Evolutionary conservation across 495 filamentous ascomycete genomes (phyloP).

Genomic region (Cryomyces antarcticus): DNA sequence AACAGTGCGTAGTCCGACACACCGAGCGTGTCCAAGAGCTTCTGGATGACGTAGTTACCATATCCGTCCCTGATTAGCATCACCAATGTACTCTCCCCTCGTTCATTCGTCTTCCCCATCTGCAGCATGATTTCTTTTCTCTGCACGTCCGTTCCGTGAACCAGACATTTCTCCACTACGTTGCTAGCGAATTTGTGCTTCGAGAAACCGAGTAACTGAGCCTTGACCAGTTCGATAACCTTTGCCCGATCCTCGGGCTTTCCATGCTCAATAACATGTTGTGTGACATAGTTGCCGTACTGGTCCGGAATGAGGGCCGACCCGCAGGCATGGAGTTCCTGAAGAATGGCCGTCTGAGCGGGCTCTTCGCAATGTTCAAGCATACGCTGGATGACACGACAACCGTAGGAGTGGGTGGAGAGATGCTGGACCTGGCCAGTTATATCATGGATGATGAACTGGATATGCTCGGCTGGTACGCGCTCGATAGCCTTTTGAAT

Average conservation of each 20-base stretch:
- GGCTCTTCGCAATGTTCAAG: slow-evolving; percentile 63
- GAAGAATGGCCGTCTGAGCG: slow-evolving; percentile 49
- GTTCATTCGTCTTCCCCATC: slow-evolving; percentile 36
- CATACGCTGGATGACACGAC: slow-evolving; percentile 84
- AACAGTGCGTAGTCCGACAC: slow-evolving; percentile 44
- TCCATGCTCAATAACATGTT: slow-evolving; percentile 79
- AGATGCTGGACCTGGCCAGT: slow-evolving; percentile 57
- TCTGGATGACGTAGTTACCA: slow-evolving; percentile 95
- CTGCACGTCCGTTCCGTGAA: slow-evolving; percentile 47
- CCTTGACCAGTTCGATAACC: slow-evolving; percentile 54
- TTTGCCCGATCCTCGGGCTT: slow-evolving; percentile 49
- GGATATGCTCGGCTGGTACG: slow-evolving; percentile 60
- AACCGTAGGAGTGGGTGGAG: slow-evolving; percentile 69
- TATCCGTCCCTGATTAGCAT: slow-evolving; percentile 76
- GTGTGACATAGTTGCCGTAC: slow-evolving; percentile 92
- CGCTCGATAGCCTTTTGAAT: slow-evolving; percentile 88
- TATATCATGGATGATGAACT: slow-evolving; percentile 78
- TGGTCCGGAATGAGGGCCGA: slow-evolving; percentile 61
- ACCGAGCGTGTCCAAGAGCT: slow-evolving; percentile 41
- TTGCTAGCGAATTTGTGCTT: slow-evolving; percentile 97
- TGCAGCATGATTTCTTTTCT: slow-evolving; percentile 48
- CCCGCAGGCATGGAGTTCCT: slow-evolving; percentile 59
- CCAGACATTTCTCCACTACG: slow-evolving; percentile 88
- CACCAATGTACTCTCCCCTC: slow-evolving; percentile 46
- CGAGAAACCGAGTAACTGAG: slow-evolving; percentile 49